phyloP scores from a whole-genome alignment of 2,329 filamentous ascomycete genomes.

The Aspergillus udagawae region DNA sequence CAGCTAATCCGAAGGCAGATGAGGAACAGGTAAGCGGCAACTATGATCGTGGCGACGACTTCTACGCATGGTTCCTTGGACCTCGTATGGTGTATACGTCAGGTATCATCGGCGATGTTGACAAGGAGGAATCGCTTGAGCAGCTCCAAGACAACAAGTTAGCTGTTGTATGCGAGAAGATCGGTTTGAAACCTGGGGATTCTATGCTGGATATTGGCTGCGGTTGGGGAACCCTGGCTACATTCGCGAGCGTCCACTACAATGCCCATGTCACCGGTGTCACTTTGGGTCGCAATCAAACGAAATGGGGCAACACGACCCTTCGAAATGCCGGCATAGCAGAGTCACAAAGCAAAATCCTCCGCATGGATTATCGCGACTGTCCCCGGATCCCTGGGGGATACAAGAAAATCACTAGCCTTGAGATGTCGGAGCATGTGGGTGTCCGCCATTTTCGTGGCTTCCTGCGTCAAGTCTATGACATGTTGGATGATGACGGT shows the following conservation, averaged over 20 bases:
- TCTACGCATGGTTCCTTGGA: conserved; percentile 33
- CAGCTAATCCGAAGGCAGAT: conserved; percentile 10
- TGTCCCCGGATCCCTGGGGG: conserved; percentile 60
- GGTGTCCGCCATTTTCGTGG: too few species aligned
- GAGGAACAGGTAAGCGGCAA: conserved; percentile 30
- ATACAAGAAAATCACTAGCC: too few species aligned
- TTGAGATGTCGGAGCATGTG: too few species aligned
- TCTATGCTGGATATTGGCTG: conserved; percentile 82
- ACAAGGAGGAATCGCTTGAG: conserved; percentile 53
- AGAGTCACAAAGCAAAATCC: conserved; percentile 76
- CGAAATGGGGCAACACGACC: conserved; percentile 78
- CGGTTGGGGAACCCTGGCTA: conserved; percentile 85
- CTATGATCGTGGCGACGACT: conserved; percentile 32
- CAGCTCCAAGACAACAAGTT: conserved; percentile 63
- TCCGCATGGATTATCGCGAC: conserved; percentile 92
- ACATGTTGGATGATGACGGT: too few species aligned
- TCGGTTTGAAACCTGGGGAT: conserved; percentile 70
- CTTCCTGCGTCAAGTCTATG: too few species aligned
- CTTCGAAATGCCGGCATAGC: conserved; percentile 70
- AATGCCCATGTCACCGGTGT: conserved; percentile 65
- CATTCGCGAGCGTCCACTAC: conserved; percentile 81
- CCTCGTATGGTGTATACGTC: conserved; percentile 34
- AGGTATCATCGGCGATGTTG: conserved; percentile 27
- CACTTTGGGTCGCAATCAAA: conserved; percentile 84
- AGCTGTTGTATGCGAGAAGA: conserved; percentile 84